phyloP scores from a whole-genome alignment of 2,329 filamentous ascomycete species.

The Ciborinia camelliae region DNA sequence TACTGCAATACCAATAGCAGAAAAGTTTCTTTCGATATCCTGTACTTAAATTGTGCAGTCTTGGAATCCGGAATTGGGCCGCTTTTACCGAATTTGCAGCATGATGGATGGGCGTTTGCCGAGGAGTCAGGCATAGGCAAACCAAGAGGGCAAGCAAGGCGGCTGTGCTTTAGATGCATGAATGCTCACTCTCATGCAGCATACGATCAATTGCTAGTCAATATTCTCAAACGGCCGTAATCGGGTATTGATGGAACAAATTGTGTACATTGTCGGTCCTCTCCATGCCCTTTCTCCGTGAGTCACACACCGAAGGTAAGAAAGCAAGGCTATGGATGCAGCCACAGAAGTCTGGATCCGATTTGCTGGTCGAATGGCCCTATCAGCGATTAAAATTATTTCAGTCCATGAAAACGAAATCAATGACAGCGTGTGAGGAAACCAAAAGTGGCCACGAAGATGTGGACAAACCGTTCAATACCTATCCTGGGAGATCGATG shows the following conservation, averaged over 20 bases:
- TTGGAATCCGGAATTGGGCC: background rate
- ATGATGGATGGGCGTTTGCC: background rate
- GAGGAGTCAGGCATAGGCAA: background rate
- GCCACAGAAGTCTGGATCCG: background rate
- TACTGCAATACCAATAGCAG: background rate
- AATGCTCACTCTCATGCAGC: background rate
- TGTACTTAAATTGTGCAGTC: background rate
- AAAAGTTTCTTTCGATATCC: background rate
- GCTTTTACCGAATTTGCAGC: conserved; percentile 1
- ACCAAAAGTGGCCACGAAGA: background rate
- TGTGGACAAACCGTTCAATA: background rate
- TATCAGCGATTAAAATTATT: background rate
- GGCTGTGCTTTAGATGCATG: conserved; percentile 2
- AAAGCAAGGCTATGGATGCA: background rate
- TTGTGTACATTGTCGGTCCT: background rate
- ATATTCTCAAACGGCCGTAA: background rate
- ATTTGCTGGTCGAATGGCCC: background rate
- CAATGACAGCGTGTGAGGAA: background rate
- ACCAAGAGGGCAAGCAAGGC: background rate
- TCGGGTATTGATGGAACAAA: background rate
- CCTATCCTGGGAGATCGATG: background rate
- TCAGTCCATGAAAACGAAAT: background rate
- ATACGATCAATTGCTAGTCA: background rate
- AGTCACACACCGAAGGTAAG: conserved; percentile 3
- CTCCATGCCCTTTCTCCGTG: background rate